Percentiles rank a stretch among this genome's conserved stretches.
Conservation (phyloP, 345 rosid genomes). For the Eucalyptus marginata region DNA sequence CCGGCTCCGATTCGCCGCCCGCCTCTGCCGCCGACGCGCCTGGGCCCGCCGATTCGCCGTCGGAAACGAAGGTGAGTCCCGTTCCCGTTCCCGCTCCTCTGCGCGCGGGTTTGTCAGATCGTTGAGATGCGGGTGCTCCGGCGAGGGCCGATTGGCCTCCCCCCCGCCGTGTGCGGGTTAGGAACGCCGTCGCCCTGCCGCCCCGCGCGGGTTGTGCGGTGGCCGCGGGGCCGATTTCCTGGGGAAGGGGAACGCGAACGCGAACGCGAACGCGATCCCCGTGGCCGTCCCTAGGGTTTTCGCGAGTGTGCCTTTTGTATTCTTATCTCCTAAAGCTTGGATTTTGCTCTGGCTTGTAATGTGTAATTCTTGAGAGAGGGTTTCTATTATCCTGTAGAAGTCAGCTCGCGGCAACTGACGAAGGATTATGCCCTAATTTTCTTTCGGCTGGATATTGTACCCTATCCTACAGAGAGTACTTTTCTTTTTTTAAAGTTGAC, state of each 20-base stretch:
- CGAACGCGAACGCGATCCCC: not conserved
- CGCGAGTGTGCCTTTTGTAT: not conserved
- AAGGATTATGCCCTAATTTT: not conserved
- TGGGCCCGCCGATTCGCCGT: not conserved
- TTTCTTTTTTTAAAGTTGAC: not conserved
- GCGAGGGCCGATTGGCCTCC: not conserved
- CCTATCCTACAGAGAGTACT: not conserved
- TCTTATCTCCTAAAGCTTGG: not conserved
- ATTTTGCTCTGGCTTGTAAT: not conserved
- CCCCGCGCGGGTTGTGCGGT: not conserved
- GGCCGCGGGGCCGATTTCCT: not conserved
- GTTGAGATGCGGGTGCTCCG: not conserved
- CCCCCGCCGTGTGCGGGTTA: not conserved
- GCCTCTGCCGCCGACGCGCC: not conserved
- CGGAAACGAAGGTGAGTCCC: not conserved
- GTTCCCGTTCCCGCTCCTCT: not conserved
- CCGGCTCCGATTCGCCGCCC: not conserved
- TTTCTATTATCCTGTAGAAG: not conserved
- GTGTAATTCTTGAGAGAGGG: not conserved
- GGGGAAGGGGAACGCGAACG: not conserved
- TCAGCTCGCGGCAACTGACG: not conserved
- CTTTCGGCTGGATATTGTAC: not conserved
- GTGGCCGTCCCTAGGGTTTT: not conserved
- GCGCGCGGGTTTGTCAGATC: not conserved
- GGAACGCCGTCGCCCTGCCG: not conserved